Evolutionary conservation across 805 yeast genomes (phyloP).

Genomic region (Kluyveromyces siamensis): DNA sequence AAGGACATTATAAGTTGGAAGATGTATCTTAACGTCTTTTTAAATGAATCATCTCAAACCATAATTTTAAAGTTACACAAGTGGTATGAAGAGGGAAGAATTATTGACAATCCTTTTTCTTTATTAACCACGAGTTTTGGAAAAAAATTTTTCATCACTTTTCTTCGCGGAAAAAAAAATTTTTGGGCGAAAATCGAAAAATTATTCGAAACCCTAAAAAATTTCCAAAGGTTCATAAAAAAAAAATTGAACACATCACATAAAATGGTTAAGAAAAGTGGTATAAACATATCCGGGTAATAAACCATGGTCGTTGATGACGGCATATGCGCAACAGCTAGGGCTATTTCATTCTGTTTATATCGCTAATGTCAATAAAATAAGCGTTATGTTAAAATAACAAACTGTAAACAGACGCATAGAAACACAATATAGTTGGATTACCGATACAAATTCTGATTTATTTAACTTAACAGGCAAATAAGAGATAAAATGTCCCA

Average conservation of each 20-base stretch:
- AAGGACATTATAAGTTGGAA: slow-evolving; percentile 46
- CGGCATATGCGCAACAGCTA: not conserved
- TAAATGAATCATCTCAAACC: not conserved
- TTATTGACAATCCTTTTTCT: not conserved
- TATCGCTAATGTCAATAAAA: not conserved
- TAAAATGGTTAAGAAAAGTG: not conserved
- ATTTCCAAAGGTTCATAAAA: not conserved
- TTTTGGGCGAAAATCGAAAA: not conserved
- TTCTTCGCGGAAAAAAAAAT: not conserved
- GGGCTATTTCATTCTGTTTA: not conserved
- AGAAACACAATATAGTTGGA: no score
- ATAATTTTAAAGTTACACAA: not conserved
- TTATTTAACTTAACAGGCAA: not conserved
- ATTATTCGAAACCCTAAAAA: not conserved
- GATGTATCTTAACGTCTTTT: not conserved
- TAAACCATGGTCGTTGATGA: not conserved
- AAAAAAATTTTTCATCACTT: not conserved
- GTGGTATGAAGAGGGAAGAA: not conserved
- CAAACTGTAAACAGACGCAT: not conserved
- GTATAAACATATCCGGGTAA: not conserved
- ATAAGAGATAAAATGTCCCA: slow-evolving; percentile 10
- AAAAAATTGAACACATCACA: not conserved
- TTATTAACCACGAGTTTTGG: not conserved
- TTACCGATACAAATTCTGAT: no score
- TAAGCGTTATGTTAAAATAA: no score